Conservation (phyloP, 2,329 filamentous ascomycete genomes). For the Sphaerulina vaccinii region DNA sequence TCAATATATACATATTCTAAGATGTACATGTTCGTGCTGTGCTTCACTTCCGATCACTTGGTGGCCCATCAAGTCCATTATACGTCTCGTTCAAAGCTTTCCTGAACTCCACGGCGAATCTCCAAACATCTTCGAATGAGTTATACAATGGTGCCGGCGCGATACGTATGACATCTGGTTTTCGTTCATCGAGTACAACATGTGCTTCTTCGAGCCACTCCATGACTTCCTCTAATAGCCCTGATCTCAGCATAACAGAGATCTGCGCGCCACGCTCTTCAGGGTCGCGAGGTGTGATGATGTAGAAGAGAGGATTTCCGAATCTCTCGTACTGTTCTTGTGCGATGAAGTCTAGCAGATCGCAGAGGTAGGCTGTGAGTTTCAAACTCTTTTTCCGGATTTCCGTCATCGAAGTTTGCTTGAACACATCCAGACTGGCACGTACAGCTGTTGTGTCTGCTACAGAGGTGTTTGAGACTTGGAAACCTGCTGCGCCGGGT, state of each 20-base stretch:
- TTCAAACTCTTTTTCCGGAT: constrained; percentile 69
- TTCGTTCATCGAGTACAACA: constrained; percentile 78
- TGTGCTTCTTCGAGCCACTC: constrained; percentile 64
- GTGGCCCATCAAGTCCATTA: too few relatives aligned
- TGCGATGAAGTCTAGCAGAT: constrained; percentile 51
- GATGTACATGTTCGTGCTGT: too few relatives aligned
- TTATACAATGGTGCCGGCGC: constrained; percentile 86
- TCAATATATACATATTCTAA: too few relatives aligned
- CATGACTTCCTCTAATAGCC: constrained; percentile 68
- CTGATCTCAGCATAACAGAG: constrained; percentile 67
- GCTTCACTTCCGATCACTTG: too few relatives aligned
- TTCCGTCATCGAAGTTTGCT: constrained; percentile 65
- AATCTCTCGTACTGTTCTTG: constrained; percentile 17
- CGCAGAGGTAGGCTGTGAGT: constrained; percentile 74
- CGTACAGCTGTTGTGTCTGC: constrained; percentile 74
- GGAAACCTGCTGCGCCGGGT: constrained; percentile 74
- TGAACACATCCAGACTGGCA: constrained; percentile 72
- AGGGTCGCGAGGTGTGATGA: constrained; percentile 69
- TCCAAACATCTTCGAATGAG: constrained; percentile 69
- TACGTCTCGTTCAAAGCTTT: constrained; percentile 47
- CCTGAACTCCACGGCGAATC: constrained; percentile 57
- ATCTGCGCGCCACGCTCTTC: constrained; percentile 73
- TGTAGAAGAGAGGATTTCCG: constrained; percentile 40
- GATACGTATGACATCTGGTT: constrained; percentile 79
- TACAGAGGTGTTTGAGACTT: constrained; percentile 80